Evolutionary conservation across 306 rosid genomes (phyloP).

Genomic region (Sicyos edulis): DNA sequence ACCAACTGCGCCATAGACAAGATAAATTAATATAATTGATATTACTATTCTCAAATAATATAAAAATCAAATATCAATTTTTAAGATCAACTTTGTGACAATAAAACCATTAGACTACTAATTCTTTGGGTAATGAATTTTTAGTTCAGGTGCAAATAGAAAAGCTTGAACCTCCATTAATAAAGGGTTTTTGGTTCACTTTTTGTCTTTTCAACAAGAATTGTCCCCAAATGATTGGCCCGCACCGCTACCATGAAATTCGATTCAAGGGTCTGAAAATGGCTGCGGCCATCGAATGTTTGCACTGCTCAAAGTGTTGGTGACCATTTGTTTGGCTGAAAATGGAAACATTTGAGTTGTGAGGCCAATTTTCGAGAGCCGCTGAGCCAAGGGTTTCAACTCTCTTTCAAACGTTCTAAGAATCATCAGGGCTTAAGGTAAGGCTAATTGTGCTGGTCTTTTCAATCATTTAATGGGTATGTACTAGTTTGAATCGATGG

Average conservation of each 20-base stretch:
- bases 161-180: background rate
- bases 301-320: background rate
- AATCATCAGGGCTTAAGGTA: background rate
- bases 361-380: background rate
- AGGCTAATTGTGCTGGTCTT: background rate
- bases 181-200: too few species aligned
- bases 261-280: background rate
- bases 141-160: too few species aligned
- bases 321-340: background rate
- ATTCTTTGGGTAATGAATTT: too few species aligned
- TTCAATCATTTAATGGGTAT: background rate
- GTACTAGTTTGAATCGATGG: background rate
- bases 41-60: too few species aligned
- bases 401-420: background rate
- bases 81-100: too few species aligned
- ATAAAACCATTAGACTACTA: too few species aligned
- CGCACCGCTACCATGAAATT: slow-evolving; percentile 6
- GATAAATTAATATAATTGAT: too few species aligned
- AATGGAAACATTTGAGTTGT: background rate
- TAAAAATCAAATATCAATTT: too few species aligned
- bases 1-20: too few species aligned
- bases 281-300: background rate
- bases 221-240: too few species aligned
- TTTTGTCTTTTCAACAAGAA: background rate
- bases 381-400: background rate